Percentiles rank a stretch among this genome's conserved stretches.
Conservation (phyloP, 345 rosid species). For the Microthlaspi erraticum region DNA sequence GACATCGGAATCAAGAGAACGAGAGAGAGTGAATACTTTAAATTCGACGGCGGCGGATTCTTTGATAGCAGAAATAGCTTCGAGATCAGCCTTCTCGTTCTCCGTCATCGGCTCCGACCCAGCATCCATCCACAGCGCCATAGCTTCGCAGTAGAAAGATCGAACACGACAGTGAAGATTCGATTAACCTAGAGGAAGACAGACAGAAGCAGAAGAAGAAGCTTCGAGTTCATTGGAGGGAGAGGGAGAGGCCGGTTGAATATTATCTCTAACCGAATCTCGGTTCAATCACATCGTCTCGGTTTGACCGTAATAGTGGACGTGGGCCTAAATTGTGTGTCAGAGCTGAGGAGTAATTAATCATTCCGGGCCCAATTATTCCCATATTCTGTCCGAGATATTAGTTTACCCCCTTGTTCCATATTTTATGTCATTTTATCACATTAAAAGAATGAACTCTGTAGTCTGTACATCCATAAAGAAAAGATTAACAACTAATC, state of each 20-base stretch:
- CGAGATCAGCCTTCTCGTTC: constrained; percentile 69
- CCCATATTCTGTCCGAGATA: too few species aligned
- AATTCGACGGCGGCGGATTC: constrained; percentile 88
- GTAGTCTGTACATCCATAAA: too few species aligned
- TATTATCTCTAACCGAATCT: neutral
- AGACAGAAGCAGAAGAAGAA: constrained; percentile 3
- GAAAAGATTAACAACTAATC: too few species aligned
- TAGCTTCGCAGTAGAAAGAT: constrained; percentile 33
- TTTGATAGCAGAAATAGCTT: constrained; percentile 77
- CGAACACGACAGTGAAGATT: neutral
- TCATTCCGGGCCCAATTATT: neutral
- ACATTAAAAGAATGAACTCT: too few species aligned
- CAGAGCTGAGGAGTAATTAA: neutral
- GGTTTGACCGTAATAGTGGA: neutral
- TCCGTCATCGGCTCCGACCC: constrained; percentile 74
- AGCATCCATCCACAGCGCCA: constrained; percentile 91
- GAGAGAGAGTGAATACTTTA: constrained; percentile 57
- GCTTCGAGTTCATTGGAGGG: constrained; percentile 39
- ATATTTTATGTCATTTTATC: too few species aligned
- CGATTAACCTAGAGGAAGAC: constrained; percentile 36
- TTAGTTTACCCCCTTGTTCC: too few species aligned
- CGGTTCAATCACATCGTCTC: neutral
- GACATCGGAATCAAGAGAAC: too few species aligned
- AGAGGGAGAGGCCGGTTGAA: constrained; percentile 15
- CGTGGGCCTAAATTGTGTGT: neutral